Evolutionary conservation across 2,329 filamentous ascomycete genomes (phyloP).

Genomic region (Cordyceps militaris): DNA sequence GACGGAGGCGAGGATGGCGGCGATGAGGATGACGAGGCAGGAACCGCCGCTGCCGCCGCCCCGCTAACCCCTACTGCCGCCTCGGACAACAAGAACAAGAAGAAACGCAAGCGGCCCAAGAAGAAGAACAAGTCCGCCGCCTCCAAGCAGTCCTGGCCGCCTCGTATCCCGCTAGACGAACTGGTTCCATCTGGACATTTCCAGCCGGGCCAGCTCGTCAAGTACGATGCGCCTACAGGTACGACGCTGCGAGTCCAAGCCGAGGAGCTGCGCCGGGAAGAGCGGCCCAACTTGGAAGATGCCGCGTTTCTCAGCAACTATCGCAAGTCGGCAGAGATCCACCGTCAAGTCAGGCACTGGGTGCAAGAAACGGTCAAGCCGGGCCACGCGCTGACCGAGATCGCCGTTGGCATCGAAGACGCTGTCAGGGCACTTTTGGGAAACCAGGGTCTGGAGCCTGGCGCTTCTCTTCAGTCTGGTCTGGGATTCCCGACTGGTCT

Average conservation of each 20-base stretch:
- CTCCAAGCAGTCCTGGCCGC: slow-evolving; percentile 26
- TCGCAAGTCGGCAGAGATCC: slow-evolving; percentile 70
- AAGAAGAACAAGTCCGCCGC: slow-evolving; percentile 16
- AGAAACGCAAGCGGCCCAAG: slow-evolving; percentile 19
- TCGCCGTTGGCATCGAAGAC: slow-evolving; percentile 75
- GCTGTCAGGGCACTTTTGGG: slow-evolving; percentile 67
- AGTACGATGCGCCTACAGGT: slow-evolving; percentile 17
- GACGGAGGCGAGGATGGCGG: slow-evolving; percentile 12
- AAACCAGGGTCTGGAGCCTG: slow-evolving; percentile 66
- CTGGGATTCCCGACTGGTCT: slow-evolving; percentile 80
- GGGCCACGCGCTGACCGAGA: slow-evolving; percentile 66
- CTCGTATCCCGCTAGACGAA: slow-evolving; percentile 25
- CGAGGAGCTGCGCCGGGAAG: slow-evolving; percentile 20
- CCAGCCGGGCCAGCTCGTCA: slow-evolving; percentile 22
- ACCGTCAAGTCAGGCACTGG: slow-evolving; percentile 75
- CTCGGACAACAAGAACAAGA: slow-evolving; percentile 18
- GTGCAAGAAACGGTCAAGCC: slow-evolving; percentile 72
- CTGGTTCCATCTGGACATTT: slow-evolving; percentile 25
- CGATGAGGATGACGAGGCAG: slow-evolving; percentile 20
- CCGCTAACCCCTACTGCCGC: slow-evolving; percentile 13
- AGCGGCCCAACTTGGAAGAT: slow-evolving; percentile 23
- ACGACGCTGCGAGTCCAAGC: slow-evolving; percentile 21
- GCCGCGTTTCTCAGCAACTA: slow-evolving; percentile 66
- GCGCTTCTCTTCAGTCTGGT: slow-evolving; percentile 65
- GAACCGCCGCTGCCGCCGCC: slow-evolving; percentile 15